These are phyloP conservation scores for Diaporthe sp. DNA, from an alignment of 2,329 filamentous ascomycete genomes.

Conservation along the genomic window DNA sequence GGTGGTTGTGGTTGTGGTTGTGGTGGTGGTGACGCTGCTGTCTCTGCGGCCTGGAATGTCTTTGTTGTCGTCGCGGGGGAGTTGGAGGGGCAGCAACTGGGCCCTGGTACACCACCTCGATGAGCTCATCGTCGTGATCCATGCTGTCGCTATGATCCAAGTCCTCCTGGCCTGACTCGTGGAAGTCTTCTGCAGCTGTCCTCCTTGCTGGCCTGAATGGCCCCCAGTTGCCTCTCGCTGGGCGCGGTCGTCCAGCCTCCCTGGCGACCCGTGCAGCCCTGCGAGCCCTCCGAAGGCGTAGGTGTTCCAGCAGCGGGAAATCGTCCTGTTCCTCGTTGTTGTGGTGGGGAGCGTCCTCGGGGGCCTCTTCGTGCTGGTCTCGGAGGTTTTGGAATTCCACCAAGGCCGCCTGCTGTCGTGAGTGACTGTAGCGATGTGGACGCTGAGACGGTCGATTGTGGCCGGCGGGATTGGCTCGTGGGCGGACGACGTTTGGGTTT, in stretches of 20 bases:
- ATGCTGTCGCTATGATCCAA: constrained; percentile 1
- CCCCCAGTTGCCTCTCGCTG: constrained; percentile 12
- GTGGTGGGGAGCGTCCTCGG: not conserved
- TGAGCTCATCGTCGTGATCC: constrained; percentile 39
- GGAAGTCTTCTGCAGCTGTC: not conserved
- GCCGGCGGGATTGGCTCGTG: not conserved
- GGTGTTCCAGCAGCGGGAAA: constrained; percentile 1
- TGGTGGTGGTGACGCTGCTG: constrained; percentile 20
- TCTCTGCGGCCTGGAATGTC: constrained; percentile 34
- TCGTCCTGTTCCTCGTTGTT: not conserved
- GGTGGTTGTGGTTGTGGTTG: not conserved
- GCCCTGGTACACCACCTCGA: constrained; percentile 38
- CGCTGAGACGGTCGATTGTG: not conserved
- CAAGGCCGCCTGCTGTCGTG: not conserved
- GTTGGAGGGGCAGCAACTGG: constrained; percentile 15
- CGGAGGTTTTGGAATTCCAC: not conserved
- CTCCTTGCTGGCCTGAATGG: constrained; percentile 7
- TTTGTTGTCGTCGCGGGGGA: constrained; percentile 40
- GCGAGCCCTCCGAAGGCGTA: constrained; percentile 28
- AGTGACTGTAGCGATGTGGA: not conserved
- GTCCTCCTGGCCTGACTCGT: constrained; percentile 5
- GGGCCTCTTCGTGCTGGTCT: not conserved
- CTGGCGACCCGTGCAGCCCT: constrained; percentile 30
- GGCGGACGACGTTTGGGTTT: not conserved
- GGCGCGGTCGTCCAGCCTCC: constrained; percentile 11